Percentiles rank a stretch among this genome's conserved stretches.
These are phyloP conservation scores for Zancudomyces culisetae DNA, from an alignment of 371 early-diverging fungal genomes.

Conservation along the genomic window DNA sequence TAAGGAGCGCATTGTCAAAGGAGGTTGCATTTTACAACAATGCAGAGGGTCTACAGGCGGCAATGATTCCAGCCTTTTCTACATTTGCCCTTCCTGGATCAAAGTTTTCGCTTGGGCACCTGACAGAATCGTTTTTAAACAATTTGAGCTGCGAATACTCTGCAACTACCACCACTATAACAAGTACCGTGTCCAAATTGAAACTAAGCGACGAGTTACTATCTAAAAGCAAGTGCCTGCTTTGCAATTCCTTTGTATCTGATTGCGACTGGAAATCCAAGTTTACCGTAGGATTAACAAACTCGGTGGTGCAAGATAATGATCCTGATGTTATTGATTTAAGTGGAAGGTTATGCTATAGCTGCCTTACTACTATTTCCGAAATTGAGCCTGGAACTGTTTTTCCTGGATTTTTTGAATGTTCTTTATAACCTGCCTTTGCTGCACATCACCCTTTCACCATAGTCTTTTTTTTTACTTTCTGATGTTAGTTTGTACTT, in stretches of 20 bases:
- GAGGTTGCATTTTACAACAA: slow-evolving; percentile 59
- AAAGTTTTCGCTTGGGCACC: slow-evolving; percentile 42
- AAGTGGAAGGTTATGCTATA: background rate
- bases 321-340: background rate
- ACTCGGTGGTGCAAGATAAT: background rate
- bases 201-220: slow-evolving; percentile 5
- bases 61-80: slow-evolving; percentile 28
- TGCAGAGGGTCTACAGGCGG: slow-evolving; percentile 25
- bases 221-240: background rate
- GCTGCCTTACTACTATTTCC: background rate
- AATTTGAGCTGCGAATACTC: slow-evolving; percentile 66
- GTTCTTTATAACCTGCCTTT: background rate
- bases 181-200: slow-evolving; percentile 65
- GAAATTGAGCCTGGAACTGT: background rate
- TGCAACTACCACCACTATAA: slow-evolving; percentile 68
- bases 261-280: background rate
- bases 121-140: slow-evolving; percentile 60
- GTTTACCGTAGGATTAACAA: background rate
- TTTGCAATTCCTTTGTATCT: background rate
- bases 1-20: slow-evolving; percentile 60
- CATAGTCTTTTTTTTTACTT: background rate
- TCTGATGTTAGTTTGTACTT: too few species aligned
- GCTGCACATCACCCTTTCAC: background rate
- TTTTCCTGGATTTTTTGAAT: slow-evolving; percentile 1
- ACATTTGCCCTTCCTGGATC: slow-evolving; percentile 27